Percentiles rank a stretch among this genome's conserved stretches.
Evolutionary conservation across 805 yeast genomes (phyloP).

Genomic region (Wickerhamomyces xylosicus): DNA sequence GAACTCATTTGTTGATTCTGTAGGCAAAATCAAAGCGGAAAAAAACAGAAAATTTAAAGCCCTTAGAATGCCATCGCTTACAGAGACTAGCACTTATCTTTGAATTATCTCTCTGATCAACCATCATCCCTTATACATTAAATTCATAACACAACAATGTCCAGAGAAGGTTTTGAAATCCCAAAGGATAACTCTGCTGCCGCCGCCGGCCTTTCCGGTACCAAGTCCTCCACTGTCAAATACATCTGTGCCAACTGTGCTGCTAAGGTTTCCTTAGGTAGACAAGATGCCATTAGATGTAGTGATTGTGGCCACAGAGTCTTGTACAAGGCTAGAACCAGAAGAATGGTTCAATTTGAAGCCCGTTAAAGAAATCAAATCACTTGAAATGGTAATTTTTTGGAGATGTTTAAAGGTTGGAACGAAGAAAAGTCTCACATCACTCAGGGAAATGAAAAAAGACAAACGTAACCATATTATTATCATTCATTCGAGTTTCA

Average conservation of each 20-base stretch:
- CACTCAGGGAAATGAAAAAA: no score
- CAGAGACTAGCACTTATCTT: no score
- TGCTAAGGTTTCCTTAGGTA: conserved; percentile 72
- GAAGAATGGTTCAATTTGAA: conserved; percentile 89
- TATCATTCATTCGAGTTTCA: no score
- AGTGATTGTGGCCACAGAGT: conserved; percentile 99
- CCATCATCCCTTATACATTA: no score
- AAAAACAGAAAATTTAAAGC: not conserved
- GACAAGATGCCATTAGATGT: conserved; percentile 96
- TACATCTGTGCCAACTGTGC: conserved; percentile 97
- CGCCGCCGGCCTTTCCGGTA: conserved; percentile 65
- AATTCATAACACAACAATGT: conserved; percentile 20
- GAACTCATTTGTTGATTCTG: not conserved
- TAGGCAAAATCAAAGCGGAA: not conserved
- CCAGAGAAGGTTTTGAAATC: conserved; percentile 82
- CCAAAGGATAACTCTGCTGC: conserved; percentile 79
- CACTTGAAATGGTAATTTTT: not conserved
- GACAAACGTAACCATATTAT: no score
- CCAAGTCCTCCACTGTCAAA: conserved; percentile 75
- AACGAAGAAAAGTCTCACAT: no score
- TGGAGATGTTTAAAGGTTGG: no score
- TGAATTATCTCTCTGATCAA: not conserved
- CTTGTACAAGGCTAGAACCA: conserved; percentile 91
- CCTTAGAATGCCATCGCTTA: not conserved
- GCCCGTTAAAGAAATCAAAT: conserved; percentile 40